Evolutionary conservation across 1,284 basidiomycete species (phyloP), one percentile per base, ranked within the genome.

Genomic region (Pholiota adiposa): DNA sequence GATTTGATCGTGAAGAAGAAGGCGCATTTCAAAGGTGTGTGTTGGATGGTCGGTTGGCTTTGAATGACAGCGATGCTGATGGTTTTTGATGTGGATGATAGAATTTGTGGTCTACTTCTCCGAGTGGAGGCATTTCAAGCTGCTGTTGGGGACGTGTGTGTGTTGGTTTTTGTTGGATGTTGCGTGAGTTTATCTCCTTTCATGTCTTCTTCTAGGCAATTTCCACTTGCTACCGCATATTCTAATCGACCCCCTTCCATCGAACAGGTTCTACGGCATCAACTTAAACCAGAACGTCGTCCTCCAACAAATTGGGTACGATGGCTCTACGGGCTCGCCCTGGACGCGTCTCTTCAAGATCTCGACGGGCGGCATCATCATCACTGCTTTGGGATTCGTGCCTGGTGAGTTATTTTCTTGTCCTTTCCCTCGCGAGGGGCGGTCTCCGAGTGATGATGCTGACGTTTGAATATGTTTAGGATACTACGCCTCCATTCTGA

Each of bases 211-310:
- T 40, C 49, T 25, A 29, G n/a, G 44, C 12, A 5, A 4, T 31
- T 8, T 27, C n/a, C 41, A 41, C 46, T 23, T 12, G 7, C n/a
- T 31, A 16, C 41, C 19, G 16, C n/a, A 23, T 23, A 23, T n/a
- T 12, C 16, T 50, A 18, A 41, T n/a, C n/a, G n/a, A n/a, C n/a
- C n/a, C n/a, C n/a, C n/a, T n/a, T n/a, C 18, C 48, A 19, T 14
- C n/a, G 21, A 21, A 16, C 53, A 87, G 84, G 0, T 90, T 89
- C 73, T 90, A 92, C 72, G 90, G 90, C 3, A 89, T 92, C 75
- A 92, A 91, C 73, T 76, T 92, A 46, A 93, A 93, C 78, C 84
- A 89, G 65, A 88, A 87, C 66, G 87, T 90, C 65, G 89, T 90
- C 12, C 79, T 90, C 6, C 76, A 86, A 65, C 79, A 86, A 69